Base-by-base conservation (phyloP, 352 stramenopile genomes). In the Pythium dissotocum region DNA sequence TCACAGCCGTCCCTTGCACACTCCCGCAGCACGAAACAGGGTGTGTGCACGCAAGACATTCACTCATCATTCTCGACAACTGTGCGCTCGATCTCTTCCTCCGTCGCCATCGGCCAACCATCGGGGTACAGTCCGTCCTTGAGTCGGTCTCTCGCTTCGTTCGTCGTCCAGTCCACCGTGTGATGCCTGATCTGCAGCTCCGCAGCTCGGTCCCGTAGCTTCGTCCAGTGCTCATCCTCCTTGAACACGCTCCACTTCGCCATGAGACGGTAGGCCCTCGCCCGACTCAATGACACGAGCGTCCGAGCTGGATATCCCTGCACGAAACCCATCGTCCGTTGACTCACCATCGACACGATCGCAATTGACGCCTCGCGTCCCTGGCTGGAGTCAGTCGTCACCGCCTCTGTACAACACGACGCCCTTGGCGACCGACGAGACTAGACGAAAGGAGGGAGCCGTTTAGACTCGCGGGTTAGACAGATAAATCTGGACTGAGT, bases 281-380 rank as follows among this genome's bases (percentile, higher is more conserved):
- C 30, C 0, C 61, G 61, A n/a, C 52, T 61, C 35, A 68, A 35
- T 0, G 52, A 44, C n/a, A 68, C 61, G 21, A 68, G n/a, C 5
- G 61, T 56, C 18, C 61, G 33, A 8, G 51, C 33, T 12, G 51
- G 26, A 26, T 67, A 40, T 6, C 54, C 36, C 0, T 18, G n/a
- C 6, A 61, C 16, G 28, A 61, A 67, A 32, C 51, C 51, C 2
- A 67, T 16, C 0, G 5, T 40, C 4, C 32, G 12, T 13, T 36
- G 49, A 16, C 60, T 30, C 7, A 67, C 60, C 60, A 67, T 52
- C 6, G 60, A 60, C 2, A 60, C 48, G 21, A 67, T 60, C n/a
- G 21, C 30, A 4, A 67, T 42, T 1, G 59, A 30, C 0, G 48
- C 48, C 35, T 67, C 60, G 1, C 51, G 30, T 0, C 48, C 60